A percentile compares a stretch with the other conserved stretches of the same genome.
Evolutionary conservation across 176 grass and related monocot genomes (phyloP).

Genomic region (Ananas comosus): DNA sequence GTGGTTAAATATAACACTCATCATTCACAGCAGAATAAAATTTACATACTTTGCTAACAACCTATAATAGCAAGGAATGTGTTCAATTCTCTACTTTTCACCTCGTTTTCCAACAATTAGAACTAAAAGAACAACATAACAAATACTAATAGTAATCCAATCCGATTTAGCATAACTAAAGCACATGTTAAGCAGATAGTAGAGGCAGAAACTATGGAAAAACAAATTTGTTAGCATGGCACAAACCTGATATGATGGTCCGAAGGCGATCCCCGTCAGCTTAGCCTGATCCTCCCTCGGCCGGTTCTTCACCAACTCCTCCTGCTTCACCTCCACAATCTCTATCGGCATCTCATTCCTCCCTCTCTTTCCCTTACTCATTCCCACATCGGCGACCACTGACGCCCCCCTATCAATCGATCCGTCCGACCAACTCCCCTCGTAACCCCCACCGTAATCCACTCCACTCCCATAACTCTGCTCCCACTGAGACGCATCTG

Average conservation of each 20-base stretch:
- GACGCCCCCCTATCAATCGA: constrained; percentile 4
- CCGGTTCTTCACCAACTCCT: constrained; percentile 85
- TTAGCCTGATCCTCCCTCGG: constrained; percentile 74
- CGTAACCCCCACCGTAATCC: constrained; percentile 18
- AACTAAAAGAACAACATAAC: too few relatives aligned
- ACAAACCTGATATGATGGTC: constrained; percentile 80
- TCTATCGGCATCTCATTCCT: constrained; percentile 53
- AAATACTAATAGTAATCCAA: too few relatives aligned
- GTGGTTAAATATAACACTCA: too few relatives aligned
- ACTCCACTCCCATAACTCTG: constrained; percentile 21
- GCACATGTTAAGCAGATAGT: background rate
- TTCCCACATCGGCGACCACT: constrained; percentile 34
- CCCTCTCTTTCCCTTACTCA: constrained; percentile 71
- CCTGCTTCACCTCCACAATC: constrained; percentile 85
- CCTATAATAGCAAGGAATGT: too few relatives aligned
- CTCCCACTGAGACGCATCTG: background rate
- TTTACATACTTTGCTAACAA: too few relatives aligned
- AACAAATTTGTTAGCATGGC: constrained; percentile 4
- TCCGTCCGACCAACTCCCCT: constrained; percentile 26
- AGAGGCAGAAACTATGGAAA: background rate
- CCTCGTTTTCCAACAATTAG: too few relatives aligned
- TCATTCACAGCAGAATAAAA: too few relatives aligned
- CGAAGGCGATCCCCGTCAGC: constrained; percentile 83
- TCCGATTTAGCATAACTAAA: background rate
- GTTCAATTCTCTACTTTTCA: too few relatives aligned